A percentile compares a stretch with the other conserved stretches of the same genome.
These are phyloP conservation scores for Rhodomyrtus psidioides DNA, from an alignment of 441 rosid species.

Conservation along the genomic window DNA sequence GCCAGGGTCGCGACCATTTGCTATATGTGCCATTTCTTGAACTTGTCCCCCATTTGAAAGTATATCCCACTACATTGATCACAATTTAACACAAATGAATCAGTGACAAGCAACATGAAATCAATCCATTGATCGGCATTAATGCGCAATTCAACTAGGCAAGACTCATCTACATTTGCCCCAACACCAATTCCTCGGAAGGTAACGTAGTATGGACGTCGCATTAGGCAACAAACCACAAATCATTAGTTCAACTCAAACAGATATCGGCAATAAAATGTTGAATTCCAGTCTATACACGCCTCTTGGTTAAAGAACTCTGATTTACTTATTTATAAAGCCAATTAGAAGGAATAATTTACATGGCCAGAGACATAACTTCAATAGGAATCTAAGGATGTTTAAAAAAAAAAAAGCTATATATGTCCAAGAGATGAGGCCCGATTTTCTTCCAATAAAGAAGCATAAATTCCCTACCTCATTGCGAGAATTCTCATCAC, in stretches of 20 bases:
- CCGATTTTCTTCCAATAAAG: background rate
- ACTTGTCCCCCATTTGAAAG: constrained; percentile 56
- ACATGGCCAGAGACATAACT: background rate
- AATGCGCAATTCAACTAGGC: background rate
- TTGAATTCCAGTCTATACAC: background rate
- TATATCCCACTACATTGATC: constrained; percentile 77
- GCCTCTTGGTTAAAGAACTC: background rate
- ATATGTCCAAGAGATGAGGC: background rate
- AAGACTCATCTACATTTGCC: background rate
- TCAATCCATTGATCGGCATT: background rate
- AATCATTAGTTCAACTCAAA: background rate
- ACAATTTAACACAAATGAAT: background rate
- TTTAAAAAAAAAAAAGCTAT: background rate
- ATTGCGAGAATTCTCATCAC: constrained; percentile 60
- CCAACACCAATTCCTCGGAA: background rate
- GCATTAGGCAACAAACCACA: background rate
- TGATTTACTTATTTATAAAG: background rate
- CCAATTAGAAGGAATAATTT: background rate
- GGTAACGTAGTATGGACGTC: background rate
- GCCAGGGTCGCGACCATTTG: constrained; percentile 73
- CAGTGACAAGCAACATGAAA: background rate
- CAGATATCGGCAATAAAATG: background rate
- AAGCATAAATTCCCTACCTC: constrained; percentile 33
- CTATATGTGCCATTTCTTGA: constrained; percentile 69
- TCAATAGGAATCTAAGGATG: background rate